Evolutionary conservation across 1,284 basidiomycete species (phyloP), one percentile per base, ranked within the genome.

Genomic region (Cryptococcus wingfieldii): DNA sequence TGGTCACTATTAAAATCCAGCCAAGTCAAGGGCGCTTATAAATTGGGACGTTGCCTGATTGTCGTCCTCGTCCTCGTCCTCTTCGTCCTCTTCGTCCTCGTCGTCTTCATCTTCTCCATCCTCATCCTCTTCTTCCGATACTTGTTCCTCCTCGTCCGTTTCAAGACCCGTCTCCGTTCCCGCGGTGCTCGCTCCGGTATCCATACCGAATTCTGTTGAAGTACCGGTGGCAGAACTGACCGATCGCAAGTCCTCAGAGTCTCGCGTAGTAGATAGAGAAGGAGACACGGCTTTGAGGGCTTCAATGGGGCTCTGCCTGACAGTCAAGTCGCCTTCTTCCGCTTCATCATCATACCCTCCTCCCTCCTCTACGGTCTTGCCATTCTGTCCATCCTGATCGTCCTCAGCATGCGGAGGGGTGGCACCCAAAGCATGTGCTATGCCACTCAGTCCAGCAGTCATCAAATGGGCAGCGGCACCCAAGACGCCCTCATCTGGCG

Each of bases 1-100:
- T 16, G 41, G 8, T 42, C 41, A 23, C 12, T 4, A 10, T 39
- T 12, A 50, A 28, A 62, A 71, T 13, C 68, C 69, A 10, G 71
- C 72, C 31, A 75, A 59, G 56, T 75, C 72, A 47, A 75, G 60
- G 27, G 73, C 73, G 38, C 63, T 67, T 46, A 75, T 74, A 60
- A 71, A 71, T 50, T 74, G 71, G 23, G 73, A 74, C 25, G 67
- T 60, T 0, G 68, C 56, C 41, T 63, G 62, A 18, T 67, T 49
- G 14, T 68, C 68, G 1, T 67, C 66, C 7, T 70, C 69, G 1
- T 69, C 66, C 1, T 72, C 68, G 1, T 74, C 70, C 1, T 72
- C 64, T 1, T 70, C 63, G 0, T 70, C 67, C 2, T 71, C 70
- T 1, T 69, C 60, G 1, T 69, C 65, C 1, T 69, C 68, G 0